Conservation (phyloP, 352 stramenopile genomes). For the Phytopythium chamaehyphon region DNA sequence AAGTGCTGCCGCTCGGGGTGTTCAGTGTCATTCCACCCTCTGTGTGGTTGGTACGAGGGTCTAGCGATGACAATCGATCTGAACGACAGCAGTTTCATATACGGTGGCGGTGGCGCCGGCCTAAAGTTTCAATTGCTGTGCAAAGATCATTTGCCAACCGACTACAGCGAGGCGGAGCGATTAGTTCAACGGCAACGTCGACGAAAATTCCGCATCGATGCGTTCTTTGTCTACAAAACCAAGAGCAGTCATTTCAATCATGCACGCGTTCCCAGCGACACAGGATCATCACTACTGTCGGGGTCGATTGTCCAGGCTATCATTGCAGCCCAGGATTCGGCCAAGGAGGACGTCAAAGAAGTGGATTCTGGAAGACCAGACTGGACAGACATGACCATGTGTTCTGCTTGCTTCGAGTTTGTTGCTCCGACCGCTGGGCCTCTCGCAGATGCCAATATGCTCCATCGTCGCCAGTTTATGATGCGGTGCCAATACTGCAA, state of each 20-base stretch:
- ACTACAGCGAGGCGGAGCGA: conserved; percentile 41
- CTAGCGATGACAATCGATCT: conserved; percentile 64
- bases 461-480: conserved; percentile 76
- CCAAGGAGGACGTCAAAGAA: conserved; percentile 8
- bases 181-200: conserved; percentile 42
- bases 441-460: conserved; percentile 38
- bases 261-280: conserved; percentile 1
- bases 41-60: conserved; percentile 86
- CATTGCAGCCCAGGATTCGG: conserved; percentile 25
- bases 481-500: conserved; percentile 86
- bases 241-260: conserved; percentile 35
- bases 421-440: conserved; percentile 42
- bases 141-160: conserved; percentile 40
- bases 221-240: conserved; percentile 62
- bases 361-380: conserved; percentile 11
- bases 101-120: conserved; percentile 66
- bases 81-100: conserved; percentile 48
- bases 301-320: conserved; percentile 53
- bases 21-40: conserved; percentile 67
- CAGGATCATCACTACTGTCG: conserved; percentile 26
- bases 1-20: conserved; percentile 55
- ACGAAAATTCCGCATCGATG: conserved; percentile 67
- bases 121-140: conserved; percentile 72
- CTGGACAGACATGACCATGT: conserved; percentile 72
- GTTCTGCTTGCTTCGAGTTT: conserved; percentile 75